These are phyloP conservation scores for Apophysomyces elegans DNA, from an alignment of 371 early-diverging fungal genomes.

Conservation along the genomic window DNA sequence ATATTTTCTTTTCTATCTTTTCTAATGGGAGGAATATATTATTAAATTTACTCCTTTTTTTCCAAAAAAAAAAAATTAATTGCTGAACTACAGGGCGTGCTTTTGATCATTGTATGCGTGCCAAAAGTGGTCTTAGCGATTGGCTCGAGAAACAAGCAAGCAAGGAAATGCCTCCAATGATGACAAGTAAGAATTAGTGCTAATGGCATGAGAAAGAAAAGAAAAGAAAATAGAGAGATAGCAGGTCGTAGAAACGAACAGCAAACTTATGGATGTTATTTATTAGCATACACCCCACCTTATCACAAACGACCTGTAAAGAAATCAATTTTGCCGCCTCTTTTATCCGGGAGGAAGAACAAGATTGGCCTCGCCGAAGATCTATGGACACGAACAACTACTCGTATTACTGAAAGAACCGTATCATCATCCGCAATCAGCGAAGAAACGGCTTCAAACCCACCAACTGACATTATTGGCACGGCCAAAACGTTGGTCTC, in stretches of 20 bases:
- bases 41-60: no score
- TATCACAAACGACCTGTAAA: conserved; percentile 23
- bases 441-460: conserved; percentile 3
- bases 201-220: conserved; percentile 15
- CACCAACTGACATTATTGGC: conserved; percentile 39
- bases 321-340: conserved; percentile 24
- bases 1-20: neutral
- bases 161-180: conserved; percentile 17
- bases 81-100: conserved; percentile 22
- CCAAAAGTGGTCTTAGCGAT: conserved; percentile 45
- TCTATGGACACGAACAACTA: conserved; percentile 16
- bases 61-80: no score
- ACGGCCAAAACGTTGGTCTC: conserved; percentile 41
- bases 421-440: neutral
- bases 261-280: neutral
- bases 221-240: no score
- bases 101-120: conserved; percentile 44
- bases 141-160: conserved; percentile 35
- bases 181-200: conserved; percentile 26
- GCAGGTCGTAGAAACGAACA: neutral
- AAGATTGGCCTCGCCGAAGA: conserved; percentile 15
- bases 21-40: no score
- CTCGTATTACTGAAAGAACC: conserved; percentile 1
- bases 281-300: conserved; percentile 26
- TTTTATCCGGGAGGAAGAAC: conserved; percentile 20